phyloP scores from a whole-genome alignment of 257 asterid genomes.

The Linderniella brevidens region DNA sequence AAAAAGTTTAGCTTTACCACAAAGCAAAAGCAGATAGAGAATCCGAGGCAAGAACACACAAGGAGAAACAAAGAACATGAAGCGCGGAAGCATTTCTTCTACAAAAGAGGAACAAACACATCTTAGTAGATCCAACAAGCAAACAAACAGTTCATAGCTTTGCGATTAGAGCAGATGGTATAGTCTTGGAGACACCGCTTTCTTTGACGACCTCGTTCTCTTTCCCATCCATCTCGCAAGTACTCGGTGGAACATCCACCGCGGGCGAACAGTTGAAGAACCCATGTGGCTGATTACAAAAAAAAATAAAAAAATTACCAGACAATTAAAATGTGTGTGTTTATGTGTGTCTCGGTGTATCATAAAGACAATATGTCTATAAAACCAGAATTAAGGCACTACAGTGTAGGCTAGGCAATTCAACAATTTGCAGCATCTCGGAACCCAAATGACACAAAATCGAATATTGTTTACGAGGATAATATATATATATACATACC shows the following conservation, averaged over 20 bases:
- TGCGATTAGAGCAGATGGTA: conserved; percentile 32
- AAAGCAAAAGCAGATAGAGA: too few relatives aligned
- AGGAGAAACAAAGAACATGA: too few relatives aligned
- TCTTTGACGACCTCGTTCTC: conserved; percentile 54
- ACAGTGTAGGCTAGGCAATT: not conserved
- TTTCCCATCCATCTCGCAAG: conserved; percentile 49
- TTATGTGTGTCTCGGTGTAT: too few relatives aligned
- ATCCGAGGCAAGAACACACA: too few relatives aligned
- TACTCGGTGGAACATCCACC: conserved; percentile 69
- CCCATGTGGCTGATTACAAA: conserved; percentile 83
- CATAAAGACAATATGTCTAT: not conserved
- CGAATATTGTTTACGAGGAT: too few relatives aligned
- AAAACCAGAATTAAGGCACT: not conserved
- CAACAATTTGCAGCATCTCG: not conserved
- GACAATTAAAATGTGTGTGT: not conserved
- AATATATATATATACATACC: conserved; percentile 45
- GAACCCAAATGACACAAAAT: too few relatives aligned
- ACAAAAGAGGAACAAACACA: too few relatives aligned
- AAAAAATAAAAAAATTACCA: too few relatives aligned
- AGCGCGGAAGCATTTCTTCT: too few relatives aligned
- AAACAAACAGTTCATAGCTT: conserved; percentile 25
- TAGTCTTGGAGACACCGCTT: conserved; percentile 25
- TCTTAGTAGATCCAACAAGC: too few relatives aligned
- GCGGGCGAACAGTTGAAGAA: conserved; percentile 97
- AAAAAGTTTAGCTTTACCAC: too few relatives aligned